Base-by-base conservation (phyloP, 805 yeast genomes). In the Helenozyma baotianmanensis region DNA sequence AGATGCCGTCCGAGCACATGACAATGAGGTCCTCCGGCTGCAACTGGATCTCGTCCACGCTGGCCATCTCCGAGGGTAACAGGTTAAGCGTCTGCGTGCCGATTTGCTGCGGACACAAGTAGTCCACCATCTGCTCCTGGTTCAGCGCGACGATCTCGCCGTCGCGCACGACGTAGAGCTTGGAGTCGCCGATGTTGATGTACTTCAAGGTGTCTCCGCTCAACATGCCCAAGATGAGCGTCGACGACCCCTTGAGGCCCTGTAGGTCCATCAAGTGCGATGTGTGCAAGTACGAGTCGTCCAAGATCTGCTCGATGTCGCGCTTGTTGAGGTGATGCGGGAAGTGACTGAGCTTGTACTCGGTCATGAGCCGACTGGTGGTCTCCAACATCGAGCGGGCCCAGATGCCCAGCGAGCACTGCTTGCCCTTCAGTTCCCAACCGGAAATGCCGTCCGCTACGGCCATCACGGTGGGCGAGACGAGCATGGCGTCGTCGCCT, bases 381-480 rank as follows among this genome's bases (percentile, higher is more conserved):
- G 75, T 72, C 45, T 74, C 80, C 30, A 74, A 48, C 64, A 73
- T 68, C 1, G 70, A 61, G 31, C 78, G 56, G 1, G 78, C 67
- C 74, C 77, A 74, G 13, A 72, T 56, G 2, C 78, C 78, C 14
- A 74, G 64, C 18, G 68, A 58, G 9, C 72, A 58, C 34, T 68
- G 67, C 14, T 36, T 45, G 2, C 55, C 58, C 24, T 57, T 62
- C 13, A 67, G 62, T 45, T 68, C 74, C 78, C 78, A 74, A 1
- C 77, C 76, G 14, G 75, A 68, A 6, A 74, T 76, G 1, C 80
- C 80, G 46, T 74, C 80, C 3, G 80, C 78, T 4, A 74, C 64
- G 2, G 74, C 79, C 33, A 74, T 45, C 26, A 73, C 62, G 4
- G 73, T 62, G 0, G 78, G 76, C 3, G 75, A 68, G 2, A 72